Conservation (phyloP, 192 early-diverging fungal species). For the Backusella parvicylindrica region DNA sequence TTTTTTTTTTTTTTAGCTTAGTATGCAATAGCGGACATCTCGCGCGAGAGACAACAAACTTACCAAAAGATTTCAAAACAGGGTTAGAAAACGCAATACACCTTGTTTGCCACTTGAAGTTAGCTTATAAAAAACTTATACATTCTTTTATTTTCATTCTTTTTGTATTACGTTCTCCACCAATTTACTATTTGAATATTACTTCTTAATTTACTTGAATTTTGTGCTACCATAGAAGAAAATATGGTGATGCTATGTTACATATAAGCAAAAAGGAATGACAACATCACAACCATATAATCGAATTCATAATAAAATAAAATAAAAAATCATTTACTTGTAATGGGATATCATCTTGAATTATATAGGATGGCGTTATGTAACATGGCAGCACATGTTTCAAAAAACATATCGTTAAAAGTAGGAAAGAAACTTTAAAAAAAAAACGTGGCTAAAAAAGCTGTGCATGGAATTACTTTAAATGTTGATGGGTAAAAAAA, state of each 20-base stretch:
- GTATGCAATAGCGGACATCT: background rate
- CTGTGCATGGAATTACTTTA: background rate
- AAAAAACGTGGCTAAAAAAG: slow-evolving; percentile 1
- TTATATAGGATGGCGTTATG: background rate
- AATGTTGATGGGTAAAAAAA: background rate
- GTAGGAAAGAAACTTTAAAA: background rate
- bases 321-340: no score
- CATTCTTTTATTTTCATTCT: background rate
- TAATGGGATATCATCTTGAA: background rate
- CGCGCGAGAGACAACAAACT: background rate
- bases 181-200: background rate
- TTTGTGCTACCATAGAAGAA: background rate
- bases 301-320: no score
- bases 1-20: background rate
- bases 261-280: background rate
- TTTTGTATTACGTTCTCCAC: slow-evolving; percentile 3
- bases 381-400: background rate
- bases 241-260: background rate
- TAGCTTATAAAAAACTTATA: background rate
- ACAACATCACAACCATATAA: background rate
- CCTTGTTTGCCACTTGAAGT: background rate
- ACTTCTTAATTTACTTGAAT: background rate
- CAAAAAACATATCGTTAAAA: background rate
- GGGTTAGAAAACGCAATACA: background rate
- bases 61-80: no score